Evolutionary conservation across 2,329 filamentous ascomycete species (phyloP).

Genomic region (Ilyonectria destructans): DNA sequence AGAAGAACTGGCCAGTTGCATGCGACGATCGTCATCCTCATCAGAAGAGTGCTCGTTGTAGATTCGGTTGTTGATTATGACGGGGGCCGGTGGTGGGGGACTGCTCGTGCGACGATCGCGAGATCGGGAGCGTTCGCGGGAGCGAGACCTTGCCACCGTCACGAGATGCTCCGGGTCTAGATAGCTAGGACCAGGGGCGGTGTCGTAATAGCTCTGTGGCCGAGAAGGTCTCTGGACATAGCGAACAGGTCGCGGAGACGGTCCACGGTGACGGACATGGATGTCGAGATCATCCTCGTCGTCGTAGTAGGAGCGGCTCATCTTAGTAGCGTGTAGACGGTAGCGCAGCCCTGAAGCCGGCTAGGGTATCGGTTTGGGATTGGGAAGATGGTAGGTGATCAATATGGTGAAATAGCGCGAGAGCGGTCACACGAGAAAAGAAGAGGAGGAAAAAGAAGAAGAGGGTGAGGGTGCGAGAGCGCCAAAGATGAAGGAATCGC

Average conservation of each 20-base stretch:
- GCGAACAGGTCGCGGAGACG: constrained; percentile 60
- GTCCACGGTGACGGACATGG: constrained; percentile 61
- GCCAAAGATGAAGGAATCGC: constrained; percentile 21
- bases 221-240: constrained; percentile 63
- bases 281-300: constrained; percentile 72
- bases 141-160: constrained; percentile 60
- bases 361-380: background rate
- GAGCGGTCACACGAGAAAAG: background rate
- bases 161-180: constrained; percentile 62
- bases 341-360: background rate
- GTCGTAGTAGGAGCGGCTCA: constrained; percentile 61
- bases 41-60: constrained; percentile 65
- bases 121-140: constrained; percentile 62
- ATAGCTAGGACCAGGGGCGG: constrained; percentile 58
- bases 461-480: background rate
- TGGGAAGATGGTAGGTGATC: background rate
- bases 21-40: constrained; percentile 52
- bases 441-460: constrained; percentile 1
- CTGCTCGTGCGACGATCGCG: constrained; percentile 64
- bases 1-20: constrained; percentile 49
- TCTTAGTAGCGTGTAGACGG: constrained; percentile 32
- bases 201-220: constrained; percentile 59
- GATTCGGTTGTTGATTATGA: constrained; percentile 73
- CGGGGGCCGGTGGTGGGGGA: constrained; percentile 56
- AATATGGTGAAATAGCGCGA: background rate